Conservation (phyloP, 2,329 filamentous ascomycete species). For the Colletotrichum aenigma region DNA sequence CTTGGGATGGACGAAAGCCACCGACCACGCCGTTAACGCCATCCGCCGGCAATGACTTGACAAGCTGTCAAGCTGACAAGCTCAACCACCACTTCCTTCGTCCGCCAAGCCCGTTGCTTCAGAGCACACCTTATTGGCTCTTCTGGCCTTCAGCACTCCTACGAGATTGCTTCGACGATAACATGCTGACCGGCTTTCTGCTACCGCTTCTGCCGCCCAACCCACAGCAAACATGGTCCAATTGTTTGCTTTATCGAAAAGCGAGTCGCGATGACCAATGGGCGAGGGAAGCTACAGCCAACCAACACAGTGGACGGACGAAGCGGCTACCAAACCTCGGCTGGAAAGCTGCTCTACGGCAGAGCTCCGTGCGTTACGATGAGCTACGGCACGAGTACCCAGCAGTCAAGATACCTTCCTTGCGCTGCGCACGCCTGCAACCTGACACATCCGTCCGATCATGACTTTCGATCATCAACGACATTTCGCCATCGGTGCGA, state of each 20-base stretch:
- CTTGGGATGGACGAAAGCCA: not conserved
- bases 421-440: not conserved
- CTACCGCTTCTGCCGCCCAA: not conserved
- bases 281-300: not conserved
- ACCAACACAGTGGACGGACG: not conserved
- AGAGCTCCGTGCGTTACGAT: not conserved
- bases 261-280: not conserved
- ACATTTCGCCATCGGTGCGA: not conserved
- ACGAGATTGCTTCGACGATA: not conserved
- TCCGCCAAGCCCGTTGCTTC: not conserved
- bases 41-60: not conserved
- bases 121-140: not conserved
- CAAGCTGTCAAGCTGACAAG: not conserved
- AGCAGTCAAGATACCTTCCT: not conserved
- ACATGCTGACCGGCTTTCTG: not conserved
- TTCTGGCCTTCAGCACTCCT: not conserved
- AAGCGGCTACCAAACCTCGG: not conserved
- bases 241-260: not conserved
- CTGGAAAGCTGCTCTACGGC: not conserved
- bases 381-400: not conserved
- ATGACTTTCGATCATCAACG: not conserved
- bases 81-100: not conserved
- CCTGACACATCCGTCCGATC: not conserved
- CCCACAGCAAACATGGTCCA: not conserved
- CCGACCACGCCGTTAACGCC: not conserved